Base-by-base conservation (phyloP, 2,329 filamentous ascomycete genomes). In the Cladosporium velox region DNA sequence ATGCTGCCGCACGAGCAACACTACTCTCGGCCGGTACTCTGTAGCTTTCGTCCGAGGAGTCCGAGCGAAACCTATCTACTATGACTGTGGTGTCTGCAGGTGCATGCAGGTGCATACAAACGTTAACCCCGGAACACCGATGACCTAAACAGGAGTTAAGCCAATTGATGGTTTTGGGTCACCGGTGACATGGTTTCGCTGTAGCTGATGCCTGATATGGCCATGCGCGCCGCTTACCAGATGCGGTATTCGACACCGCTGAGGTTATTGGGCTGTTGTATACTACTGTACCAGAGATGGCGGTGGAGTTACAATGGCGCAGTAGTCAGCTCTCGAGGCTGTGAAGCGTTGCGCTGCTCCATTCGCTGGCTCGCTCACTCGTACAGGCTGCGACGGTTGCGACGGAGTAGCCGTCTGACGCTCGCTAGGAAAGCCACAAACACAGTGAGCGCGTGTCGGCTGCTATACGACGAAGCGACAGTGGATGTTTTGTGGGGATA, bases 311-410 rank as follows among this genome's bases (percentile, higher is more conserved):
- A 32, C 54, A 58, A 38, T 26, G 49, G 49, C 49, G 60, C 51
- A 57, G 60, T 57, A 47, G 60, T 64, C 60, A 64, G 60, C 60
- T 47, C 55, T 28, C 32, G 51, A 54, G 51, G 60, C 60, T 64
- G 60, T 64, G 60, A 30, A 35, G 34, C 47, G 47, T 41, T 55
- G 47, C 32, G 44, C 18, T 61, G 44, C 18, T 61, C 44, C 30
- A 30, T 51, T 34, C 21, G 59, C 30, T 59, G 57, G 59, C 59
- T 34, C 18, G 58, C 38, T 44, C 24, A 26, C 58, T 60, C 58
- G 38, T 49, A 60, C 58, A 62, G 30, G 38, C 38, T 44, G 38
- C 38, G n/a, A 54, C 32, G n/a, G 18, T 57, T 55, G 34, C 34
- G 30, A 64, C 60, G 60, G 60, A 35, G 35, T 14, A 44, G 35